Base-by-base conservation (phyloP, 176 grass and related monocot genomes). In the Zoysia pacifica region DNA sequence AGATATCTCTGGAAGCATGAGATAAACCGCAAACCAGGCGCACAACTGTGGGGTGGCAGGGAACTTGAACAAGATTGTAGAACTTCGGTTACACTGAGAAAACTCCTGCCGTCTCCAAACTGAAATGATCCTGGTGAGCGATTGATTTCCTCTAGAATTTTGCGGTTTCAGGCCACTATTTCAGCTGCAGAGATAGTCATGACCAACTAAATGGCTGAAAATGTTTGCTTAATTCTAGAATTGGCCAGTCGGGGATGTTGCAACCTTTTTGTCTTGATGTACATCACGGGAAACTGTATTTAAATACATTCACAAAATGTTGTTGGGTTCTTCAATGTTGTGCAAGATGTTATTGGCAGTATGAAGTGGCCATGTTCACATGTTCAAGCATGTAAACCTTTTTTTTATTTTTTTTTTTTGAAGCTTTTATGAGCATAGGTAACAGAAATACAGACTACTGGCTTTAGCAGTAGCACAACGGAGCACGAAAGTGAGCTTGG, bases 1-100 rank as follows among this genome's bases (percentile, higher is more conserved):
- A 75, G 90, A 16, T 98, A 98, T 75, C 66, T 81, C 48, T 98
- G 92, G 92, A 94, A 82, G 72, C 92, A 98, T 28, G 90, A 90
- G 69, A 98, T 98, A 74, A 62, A 94, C 81, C 90, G 92, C n/a
- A 87, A 87, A 77, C 67, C 81, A 4, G 90, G 90, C 16, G 79
- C 15, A 0, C 77, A 81, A 18, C 7, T n/a, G 3, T 74, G 70
- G 70, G 60, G 65, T 66, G 70, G 60, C 48, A 74, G 48, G 80
- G 69, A 65, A 44, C 38, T 82, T 45, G 80, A 82, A 70, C 80
- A 74, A 37, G 43, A 18, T n/a, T 14, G 44, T 43, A 85, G 65
- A 53, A 79, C 67, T 55, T 85, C 75, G 2, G 9, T 72, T 38
- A 79, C 75, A 7, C 40, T 65, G 75, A 71, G 65, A 65, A 78